Base-by-base conservation (phyloP, 2,329 filamentous ascomycete genomes). In the Fusarium gaditjirri region DNA sequence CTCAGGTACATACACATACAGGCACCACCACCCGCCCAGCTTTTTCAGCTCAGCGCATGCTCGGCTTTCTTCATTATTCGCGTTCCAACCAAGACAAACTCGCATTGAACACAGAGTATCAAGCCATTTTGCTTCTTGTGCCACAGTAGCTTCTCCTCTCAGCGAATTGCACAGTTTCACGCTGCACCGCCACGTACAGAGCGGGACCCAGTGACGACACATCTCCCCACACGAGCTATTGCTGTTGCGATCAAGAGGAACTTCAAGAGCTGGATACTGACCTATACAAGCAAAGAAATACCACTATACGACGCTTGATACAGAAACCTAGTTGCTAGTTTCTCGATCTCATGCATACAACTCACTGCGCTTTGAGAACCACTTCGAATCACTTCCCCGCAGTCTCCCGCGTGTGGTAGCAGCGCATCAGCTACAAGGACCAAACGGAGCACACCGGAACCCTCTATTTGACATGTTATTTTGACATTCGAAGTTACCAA, bases 191-290 rank as follows among this genome's bases (percentile, higher is more conserved):
- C 71, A 72, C 68, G 47, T 41, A 47, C 65, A 74, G 60, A 65
- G 68, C 56, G 65, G 73, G 66, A 74, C 52, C 53, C 67, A 74
- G 75, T 77, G 74, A 77, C 75, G 75, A 77, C 75, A 77, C 75
- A 55, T 71, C 71, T 69, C 60, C 56, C 70, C 54, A 72, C 65
- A 49, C 35, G 46, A 70, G 60, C 68, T 72, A 21, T 61, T 55
- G 49, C 27, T 54, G 36, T 44, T 47, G 61, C 54, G 38, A 71
- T 57, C 61, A 39, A 60, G 58, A 65, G 6, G n/a, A 71, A 46
- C 38, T 67, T 39, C 35, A 33, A n/a, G 21, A 61, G 39, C 56
- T 38, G 47, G 39, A 35, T 21, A 46, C 54, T 49, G 27, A 43
- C 68, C 13, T 21, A 31, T 58, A 31, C 27, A 47, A 27, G 27